Evolutionary conservation across 495 filamentous ascomycete genomes (phyloP).

Genomic region (Penicillium coprophilum): DNA sequence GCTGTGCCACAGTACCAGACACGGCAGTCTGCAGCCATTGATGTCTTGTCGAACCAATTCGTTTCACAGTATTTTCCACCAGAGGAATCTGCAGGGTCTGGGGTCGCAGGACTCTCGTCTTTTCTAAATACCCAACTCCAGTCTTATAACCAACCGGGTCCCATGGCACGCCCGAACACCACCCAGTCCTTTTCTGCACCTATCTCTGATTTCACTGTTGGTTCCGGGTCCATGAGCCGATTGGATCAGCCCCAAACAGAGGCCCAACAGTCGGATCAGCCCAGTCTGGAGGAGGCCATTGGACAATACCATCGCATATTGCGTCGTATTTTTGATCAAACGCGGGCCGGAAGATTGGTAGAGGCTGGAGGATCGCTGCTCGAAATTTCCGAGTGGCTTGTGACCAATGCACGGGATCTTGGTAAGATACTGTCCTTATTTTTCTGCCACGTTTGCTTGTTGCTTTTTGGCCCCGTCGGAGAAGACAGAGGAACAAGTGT

Average conservation of each 20-base stretch:
- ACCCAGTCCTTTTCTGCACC: constrained; percentile 53
- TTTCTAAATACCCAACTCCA: constrained; percentile 55
- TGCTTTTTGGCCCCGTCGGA: not conserved
- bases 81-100: constrained; percentile 64
- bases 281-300: constrained; percentile 63
- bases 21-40: constrained; percentile 78
- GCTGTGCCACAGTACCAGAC: constrained; percentile 72
- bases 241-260: constrained; percentile 37
- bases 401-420: constrained; percentile 76
- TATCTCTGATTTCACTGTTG: constrained; percentile 54
- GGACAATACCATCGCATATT: constrained; percentile 70
- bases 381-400: constrained; percentile 79
- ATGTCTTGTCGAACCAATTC: constrained; percentile 72
- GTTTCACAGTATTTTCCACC: constrained; percentile 75
- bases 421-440: constrained; percentile 59
- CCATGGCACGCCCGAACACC: constrained; percentile 50
- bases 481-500: not conserved
- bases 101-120: constrained; percentile 54
- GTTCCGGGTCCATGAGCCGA: constrained; percentile 28
- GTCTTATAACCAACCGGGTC: constrained; percentile 56
- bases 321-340: constrained; percentile 71
- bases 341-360: constrained; percentile 67
- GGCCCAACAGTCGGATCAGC: constrained; percentile 30
- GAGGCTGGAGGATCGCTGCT: constrained; percentile 73
- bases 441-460: constrained; percentile 15